These are phyloP conservation scores for Epichloe elymi DNA, from an alignment of 2,329 filamentous ascomycete species.

Conservation along the genomic window DNA sequence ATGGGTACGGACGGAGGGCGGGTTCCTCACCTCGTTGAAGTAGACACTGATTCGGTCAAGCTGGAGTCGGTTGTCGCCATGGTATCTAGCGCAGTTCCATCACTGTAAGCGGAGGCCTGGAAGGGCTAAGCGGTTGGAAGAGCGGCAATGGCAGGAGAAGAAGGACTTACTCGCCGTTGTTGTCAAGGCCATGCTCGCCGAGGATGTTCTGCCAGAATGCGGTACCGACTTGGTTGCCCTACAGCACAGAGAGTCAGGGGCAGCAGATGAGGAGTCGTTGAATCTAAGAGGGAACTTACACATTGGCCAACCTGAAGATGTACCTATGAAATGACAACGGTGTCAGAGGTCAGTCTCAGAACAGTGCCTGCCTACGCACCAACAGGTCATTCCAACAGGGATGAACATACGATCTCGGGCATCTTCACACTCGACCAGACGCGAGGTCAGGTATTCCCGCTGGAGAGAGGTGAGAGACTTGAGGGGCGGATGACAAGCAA, in stretches of 20 bases:
- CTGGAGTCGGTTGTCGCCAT: constrained; percentile 94
- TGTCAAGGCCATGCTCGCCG: constrained; percentile 90
- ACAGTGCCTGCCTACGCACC: not conserved
- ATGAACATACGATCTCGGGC: constrained; percentile 7
- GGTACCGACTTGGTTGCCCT: constrained; percentile 99
- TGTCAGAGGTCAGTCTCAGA: constrained; percentile 35
- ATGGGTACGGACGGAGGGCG: constrained; percentile 1
- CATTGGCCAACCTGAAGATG: constrained; percentile 99
- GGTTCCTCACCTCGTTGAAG: constrained; percentile 58
- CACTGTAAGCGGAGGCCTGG: not conserved
- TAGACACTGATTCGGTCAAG: constrained; percentile 99
- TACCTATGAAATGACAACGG: constrained; percentile 49
- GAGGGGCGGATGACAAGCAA: not conserved
- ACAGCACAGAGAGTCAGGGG: constrained; percentile 17
- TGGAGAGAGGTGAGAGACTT: not conserved
- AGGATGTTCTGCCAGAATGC: constrained; percentile 94
- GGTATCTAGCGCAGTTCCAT: constrained; percentile 45
- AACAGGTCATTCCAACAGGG: not conserved
- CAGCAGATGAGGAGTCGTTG: not conserved
- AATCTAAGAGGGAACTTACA: constrained; percentile 41
- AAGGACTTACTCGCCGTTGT: constrained; percentile 54
- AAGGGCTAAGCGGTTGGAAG: not conserved
- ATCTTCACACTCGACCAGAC: constrained; percentile 2
- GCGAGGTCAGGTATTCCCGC: not conserved
- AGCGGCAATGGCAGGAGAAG: not conserved